phyloP scores from a whole-genome alignment of 768 basidiomycete species.

The Thelephora aurantiotincta region DNA sequence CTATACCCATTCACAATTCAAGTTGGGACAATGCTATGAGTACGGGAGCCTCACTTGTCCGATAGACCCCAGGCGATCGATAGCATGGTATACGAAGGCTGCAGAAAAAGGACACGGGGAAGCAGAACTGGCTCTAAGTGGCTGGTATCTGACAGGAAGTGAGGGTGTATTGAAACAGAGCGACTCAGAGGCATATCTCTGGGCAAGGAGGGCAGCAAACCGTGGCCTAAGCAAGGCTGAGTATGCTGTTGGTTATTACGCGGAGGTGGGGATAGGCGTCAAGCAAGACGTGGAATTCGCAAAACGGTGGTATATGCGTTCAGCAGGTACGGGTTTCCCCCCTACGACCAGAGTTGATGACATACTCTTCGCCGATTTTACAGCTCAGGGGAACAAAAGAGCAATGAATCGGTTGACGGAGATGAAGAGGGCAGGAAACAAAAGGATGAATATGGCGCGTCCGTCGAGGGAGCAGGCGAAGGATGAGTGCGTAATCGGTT shows the following conservation, averaged over 20 bases:
- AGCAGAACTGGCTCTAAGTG: constrained; percentile 89
- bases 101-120: constrained; percentile 94
- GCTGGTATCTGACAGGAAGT: constrained; percentile 95
- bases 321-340: constrained; percentile 57
- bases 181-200: constrained; percentile 96
- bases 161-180: constrained; percentile 95
- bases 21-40: constrained; percentile 91
- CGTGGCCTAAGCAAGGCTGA: constrained; percentile 95
- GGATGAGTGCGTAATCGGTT: constrained; percentile 73
- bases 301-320: constrained; percentile 98
- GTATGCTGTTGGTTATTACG: constrained; percentile 97
- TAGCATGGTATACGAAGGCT: constrained; percentile 98
- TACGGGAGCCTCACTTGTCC: constrained; percentile 82
- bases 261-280: constrained; percentile 94
- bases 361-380: neutral
- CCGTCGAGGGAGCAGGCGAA: constrained; percentile 90
- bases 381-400: constrained; percentile 96
- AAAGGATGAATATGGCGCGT: constrained; percentile 60
- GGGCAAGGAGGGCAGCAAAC: constrained; percentile 93
- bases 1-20: constrained; percentile 88
- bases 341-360: too few relatives aligned
- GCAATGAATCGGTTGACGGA: constrained; percentile 94
- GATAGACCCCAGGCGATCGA: constrained; percentile 85
- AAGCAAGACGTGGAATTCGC: constrained; percentile 94
- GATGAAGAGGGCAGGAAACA: constrained; percentile 81